Evolutionary conservation across 2,329 filamentous ascomycete genomes (phyloP).

Genomic region (Epichloe amarillans): DNA sequence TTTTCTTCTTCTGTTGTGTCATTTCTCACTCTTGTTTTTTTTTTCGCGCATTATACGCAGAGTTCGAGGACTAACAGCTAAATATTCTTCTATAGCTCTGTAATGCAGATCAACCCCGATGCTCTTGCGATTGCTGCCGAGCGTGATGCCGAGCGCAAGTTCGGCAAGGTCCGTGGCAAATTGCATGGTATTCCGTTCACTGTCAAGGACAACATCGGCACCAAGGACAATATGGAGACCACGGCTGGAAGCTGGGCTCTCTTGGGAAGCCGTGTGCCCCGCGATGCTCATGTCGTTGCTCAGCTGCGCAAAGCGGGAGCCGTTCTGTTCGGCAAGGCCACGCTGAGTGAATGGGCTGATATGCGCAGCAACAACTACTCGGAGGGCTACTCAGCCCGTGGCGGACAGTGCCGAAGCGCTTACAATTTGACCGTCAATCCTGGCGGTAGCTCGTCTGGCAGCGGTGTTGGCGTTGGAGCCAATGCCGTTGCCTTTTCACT

Average conservation of each 20-base stretch:
- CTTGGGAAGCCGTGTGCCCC: slow-evolving; percentile 49
- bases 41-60: too few species aligned
- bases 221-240: slow-evolving; percentile 58
- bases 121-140: slow-evolving; percentile 44
- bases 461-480: slow-evolving; percentile 48
- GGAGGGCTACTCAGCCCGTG: slow-evolving; percentile 51
- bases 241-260: slow-evolving; percentile 59
- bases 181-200: slow-evolving; percentile 66
- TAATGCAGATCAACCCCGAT: slow-evolving; percentile 59
- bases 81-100: slow-evolving; percentile 23
- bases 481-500: slow-evolving; percentile 52
- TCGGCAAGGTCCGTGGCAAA: slow-evolving; percentile 45
- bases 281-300: slow-evolving; percentile 52
- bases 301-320: slow-evolving; percentile 52
- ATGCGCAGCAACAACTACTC: slow-evolving; percentile 56
- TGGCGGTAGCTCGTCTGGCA: slow-evolving; percentile 55
- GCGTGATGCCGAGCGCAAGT: slow-evolving; percentile 45
- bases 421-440: slow-evolving; percentile 59
- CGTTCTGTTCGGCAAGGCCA: slow-evolving; percentile 57
- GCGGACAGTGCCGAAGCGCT: slow-evolving; percentile 49
- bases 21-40: background rate
- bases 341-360: slow-evolving; percentile 60
- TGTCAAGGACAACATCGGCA: slow-evolving; percentile 61
- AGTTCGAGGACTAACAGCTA: too few species aligned
- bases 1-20: background rate